phyloP scores from a whole-genome alignment of 441 rosid genomes.

The Populus hybrid region DNA sequence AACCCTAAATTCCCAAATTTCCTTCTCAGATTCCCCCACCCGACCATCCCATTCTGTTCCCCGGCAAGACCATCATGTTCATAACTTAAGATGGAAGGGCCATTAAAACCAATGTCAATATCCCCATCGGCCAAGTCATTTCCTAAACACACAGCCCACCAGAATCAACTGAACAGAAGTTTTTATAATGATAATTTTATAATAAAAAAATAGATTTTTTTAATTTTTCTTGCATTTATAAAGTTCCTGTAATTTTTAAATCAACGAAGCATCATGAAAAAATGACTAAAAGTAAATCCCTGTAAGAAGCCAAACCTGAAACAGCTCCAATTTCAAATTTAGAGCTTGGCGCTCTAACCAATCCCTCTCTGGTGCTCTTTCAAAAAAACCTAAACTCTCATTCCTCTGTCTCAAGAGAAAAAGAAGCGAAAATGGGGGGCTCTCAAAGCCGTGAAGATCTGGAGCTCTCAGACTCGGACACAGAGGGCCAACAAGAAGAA shows the following conservation, averaged over 20 bases:
- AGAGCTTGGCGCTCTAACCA: slow-evolving; percentile 41
- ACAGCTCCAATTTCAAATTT: slow-evolving; percentile 56
- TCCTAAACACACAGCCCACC: slow-evolving; percentile 40
- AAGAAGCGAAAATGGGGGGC: slow-evolving; percentile 49
- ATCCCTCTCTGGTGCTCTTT: background rate
- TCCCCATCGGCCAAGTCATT: slow-evolving; percentile 58
- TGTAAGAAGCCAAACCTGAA: background rate
- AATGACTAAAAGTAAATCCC: background rate
- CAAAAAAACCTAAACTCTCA: background rate
- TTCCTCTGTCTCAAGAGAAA: background rate
- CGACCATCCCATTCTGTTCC: slow-evolving; percentile 5
- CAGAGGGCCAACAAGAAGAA: slow-evolving; percentile 39
- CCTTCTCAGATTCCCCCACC: too few species aligned
- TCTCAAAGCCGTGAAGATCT: slow-evolving; percentile 80
- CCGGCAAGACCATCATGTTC: too few species aligned
- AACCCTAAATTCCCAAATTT: too few species aligned
- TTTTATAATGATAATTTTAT: background rate
- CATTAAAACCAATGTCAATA: slow-evolving; percentile 76
- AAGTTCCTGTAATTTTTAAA: too few species aligned
- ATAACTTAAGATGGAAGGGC: slow-evolving; percentile 50
- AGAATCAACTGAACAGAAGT: slow-evolving; percentile 3
- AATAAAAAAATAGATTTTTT: too few species aligned
- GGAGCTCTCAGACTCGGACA: slow-evolving; percentile 68
- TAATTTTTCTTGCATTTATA: too few species aligned
- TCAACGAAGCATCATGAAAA: background rate